Evolutionary conservation across 2,329 filamentous ascomycete genomes (phyloP).

Genomic region (Xylaria sp.): DNA sequence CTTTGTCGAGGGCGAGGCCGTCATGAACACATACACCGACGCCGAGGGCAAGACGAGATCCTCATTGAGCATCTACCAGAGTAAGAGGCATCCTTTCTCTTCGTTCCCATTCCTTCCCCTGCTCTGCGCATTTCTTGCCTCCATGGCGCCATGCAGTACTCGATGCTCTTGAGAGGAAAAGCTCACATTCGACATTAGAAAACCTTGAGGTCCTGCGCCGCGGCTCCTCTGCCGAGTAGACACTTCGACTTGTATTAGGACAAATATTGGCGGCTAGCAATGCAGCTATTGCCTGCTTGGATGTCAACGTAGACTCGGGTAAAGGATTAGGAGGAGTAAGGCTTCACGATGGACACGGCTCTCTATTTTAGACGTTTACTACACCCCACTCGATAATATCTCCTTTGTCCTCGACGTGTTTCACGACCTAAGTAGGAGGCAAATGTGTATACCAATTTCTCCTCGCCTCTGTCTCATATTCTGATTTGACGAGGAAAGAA

Average conservation of each 20-base stretch:
- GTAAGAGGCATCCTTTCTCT: too few relatives aligned
- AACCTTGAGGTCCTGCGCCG: slow-evolving; percentile 54
- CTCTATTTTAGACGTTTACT: not conserved
- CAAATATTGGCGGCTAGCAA: not conserved
- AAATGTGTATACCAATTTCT: not conserved
- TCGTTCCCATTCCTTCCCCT: not conserved
- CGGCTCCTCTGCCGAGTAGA: slow-evolving; percentile 28
- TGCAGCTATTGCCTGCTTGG: not conserved
- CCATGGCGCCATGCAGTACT: too few relatives aligned
- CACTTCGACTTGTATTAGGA: not conserved
- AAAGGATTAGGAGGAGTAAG: not conserved
- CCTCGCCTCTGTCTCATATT: not conserved
- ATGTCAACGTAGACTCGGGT: not conserved
- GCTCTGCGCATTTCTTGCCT: not conserved
- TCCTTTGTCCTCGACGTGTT: slow-evolving; percentile 8
- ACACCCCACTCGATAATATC: slow-evolving; percentile 17
- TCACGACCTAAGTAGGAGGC: not conserved
- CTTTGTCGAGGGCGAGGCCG: slow-evolving; percentile 82
- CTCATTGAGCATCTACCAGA: slow-evolving; percentile 75
- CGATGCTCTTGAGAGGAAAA: too few relatives aligned
- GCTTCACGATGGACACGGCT: not conserved
- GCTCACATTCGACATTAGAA: slow-evolving; percentile 42
- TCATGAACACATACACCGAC: slow-evolving; percentile 70
- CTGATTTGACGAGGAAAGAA: not conserved
- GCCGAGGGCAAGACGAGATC: slow-evolving; percentile 71